A percentile compares a stretch with the other conserved stretches of the same genome.
Conservation (phyloP, 2,329 filamentous ascomycete species). For the Clonostachys rhizophaga region DNA sequence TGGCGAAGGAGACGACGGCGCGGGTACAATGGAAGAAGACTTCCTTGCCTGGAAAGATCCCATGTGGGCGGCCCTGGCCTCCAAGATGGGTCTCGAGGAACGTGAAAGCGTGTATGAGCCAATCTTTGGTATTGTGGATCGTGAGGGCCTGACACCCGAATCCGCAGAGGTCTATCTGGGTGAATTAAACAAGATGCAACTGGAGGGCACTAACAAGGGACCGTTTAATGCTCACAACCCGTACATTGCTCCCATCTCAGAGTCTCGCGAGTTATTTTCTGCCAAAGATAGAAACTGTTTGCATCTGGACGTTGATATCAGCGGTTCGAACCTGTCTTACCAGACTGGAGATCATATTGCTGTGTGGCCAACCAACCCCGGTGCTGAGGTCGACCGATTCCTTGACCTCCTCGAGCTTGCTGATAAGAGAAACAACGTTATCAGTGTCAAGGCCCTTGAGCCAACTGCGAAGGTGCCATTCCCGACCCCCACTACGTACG, state of each 20-base stretch:
- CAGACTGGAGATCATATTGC: conserved; percentile 97
- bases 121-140: conserved; percentile 77
- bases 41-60: conserved; percentile 99
- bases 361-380: conserved; percentile 94
- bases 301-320: conserved; percentile 92
- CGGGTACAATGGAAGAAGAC: conserved; percentile 99
- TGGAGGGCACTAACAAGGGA: conserved; percentile 77
- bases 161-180: conserved; percentile 85
- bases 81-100: conserved; percentile 86
- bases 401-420: conserved; percentile 71
- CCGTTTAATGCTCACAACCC: conserved; percentile 97
- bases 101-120: conserved; percentile 96
- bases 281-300: conserved; percentile 91
- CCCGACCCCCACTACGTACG: conserved; percentile 93
- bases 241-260: conserved; percentile 87
- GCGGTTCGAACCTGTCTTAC: conserved; percentile 84
- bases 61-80: conserved; percentile 86
- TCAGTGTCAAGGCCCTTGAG: conserved; percentile 87
- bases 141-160: conserved; percentile 67
- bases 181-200: conserved; percentile 93
- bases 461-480: conserved; percentile 96
- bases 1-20: conserved; percentile 95
- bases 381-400: conserved; percentile 87
- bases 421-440: conserved; percentile 74
- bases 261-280: conserved; percentile 87